phyloP scores from a whole-genome alignment of 768 basidiomycete genomes.

The Amylocystis lapponica region DNA sequence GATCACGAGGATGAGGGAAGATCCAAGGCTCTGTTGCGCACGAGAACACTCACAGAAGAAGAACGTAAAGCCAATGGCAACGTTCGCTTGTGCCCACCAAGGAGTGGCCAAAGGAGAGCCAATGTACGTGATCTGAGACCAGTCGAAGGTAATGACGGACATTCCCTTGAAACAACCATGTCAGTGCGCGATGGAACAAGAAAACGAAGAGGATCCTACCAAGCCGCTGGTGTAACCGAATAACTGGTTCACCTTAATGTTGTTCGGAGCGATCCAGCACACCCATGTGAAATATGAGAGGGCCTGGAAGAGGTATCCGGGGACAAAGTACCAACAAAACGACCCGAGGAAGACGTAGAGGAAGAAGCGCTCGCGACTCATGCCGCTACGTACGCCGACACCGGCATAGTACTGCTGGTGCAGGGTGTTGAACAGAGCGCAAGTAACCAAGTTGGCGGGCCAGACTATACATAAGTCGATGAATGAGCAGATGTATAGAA shows the following conservation, averaged over 20 bases:
- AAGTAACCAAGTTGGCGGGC: constrained; percentile 70
- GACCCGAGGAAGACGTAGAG: constrained; percentile 53
- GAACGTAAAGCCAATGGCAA: constrained; percentile 41
- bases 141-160: constrained; percentile 73
- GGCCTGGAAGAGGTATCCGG: constrained; percentile 81
- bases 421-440: constrained; percentile 72
- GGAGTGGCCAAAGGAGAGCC: constrained; percentile 63
- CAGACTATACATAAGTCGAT: constrained; percentile 38
- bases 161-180: constrained; percentile 30
- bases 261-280: constrained; percentile 42
- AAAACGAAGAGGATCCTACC: background rate
- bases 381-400: constrained; percentile 50
- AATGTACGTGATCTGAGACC: constrained; percentile 67
- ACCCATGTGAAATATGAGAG: constrained; percentile 85
- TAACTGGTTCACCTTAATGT: constrained; percentile 37
- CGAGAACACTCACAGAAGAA: constrained; percentile 33
- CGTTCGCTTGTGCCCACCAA: constrained; percentile 76
- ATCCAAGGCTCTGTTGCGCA: background rate
- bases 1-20: constrained; percentile 1
- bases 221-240: constrained; percentile 43
- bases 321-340: constrained; percentile 56
- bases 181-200: background rate
- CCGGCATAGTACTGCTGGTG: constrained; percentile 67
- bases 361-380: constrained; percentile 78
- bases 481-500: background rate